A percentile compares a stretch with the other conserved stretches of the same genome.
phyloP scores from a whole-genome alignment of 139 green algal genomes.

The Coccomyxa sp. region DNA sequence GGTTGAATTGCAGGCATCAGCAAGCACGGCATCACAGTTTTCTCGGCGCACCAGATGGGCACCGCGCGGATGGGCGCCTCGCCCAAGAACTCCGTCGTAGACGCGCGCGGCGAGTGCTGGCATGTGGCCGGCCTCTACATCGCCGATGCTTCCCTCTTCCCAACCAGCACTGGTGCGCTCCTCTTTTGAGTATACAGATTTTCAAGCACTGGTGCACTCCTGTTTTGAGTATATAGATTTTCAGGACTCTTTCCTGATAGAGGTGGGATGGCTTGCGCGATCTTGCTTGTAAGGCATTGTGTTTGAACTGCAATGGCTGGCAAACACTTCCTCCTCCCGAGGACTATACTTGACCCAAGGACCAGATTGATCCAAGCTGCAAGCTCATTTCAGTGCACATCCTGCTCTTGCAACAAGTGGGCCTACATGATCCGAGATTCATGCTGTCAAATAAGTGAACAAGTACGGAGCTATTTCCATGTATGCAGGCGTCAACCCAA shows the following conservation, averaged over 20 bases:
- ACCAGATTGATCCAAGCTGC: no score
- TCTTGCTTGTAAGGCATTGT: not conserved
- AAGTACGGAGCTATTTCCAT: no score
- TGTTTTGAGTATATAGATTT: not conserved
- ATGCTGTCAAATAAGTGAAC: not conserved
- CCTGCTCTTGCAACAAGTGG: no score
- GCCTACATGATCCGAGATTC: not conserved
- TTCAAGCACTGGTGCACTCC: not conserved
- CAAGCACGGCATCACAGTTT: not conserved
- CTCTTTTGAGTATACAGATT: not conserved
- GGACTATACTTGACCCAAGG: not conserved
- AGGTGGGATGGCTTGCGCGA: not conserved
- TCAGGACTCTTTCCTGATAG: not conserved
- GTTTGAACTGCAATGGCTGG: not conserved
- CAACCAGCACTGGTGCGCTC: constrained; percentile 32
- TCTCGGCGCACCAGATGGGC: constrained; percentile 70
- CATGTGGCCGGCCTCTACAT: constrained; percentile 57
- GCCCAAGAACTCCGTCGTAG: constrained; percentile 36
- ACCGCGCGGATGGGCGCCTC: constrained; percentile 54
- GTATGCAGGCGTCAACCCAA: constrained; percentile 60
- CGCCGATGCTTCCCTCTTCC: constrained; percentile 52
- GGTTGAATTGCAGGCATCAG: not conserved
- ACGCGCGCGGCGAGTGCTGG: constrained; percentile 58
- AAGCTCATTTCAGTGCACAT: no score
- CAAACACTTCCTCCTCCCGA: not conserved